Evolutionary conservation across 169 alveolate genomes (phyloP), one percentile per base, ranked within the genome.

Genomic region (Besnoitia besnoiti): DNA sequence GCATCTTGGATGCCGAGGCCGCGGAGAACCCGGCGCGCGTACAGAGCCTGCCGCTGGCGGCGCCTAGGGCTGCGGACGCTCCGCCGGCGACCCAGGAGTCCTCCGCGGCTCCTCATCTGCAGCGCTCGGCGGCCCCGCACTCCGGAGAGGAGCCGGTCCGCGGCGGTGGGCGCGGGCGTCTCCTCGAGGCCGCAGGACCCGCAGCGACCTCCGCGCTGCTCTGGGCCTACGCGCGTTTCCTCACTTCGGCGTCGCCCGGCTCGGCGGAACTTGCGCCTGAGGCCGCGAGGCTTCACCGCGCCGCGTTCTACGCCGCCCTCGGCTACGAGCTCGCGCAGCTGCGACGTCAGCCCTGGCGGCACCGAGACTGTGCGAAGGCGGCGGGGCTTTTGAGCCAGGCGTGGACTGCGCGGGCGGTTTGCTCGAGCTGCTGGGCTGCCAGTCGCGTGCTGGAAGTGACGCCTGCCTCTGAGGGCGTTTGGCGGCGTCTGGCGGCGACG

Each of bases 371-470:
- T 21, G 30, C 67, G 67, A 55, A 19, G 67, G 24, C 67, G 24
- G 24, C 55, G 24, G 67, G 67, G n/a, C n/a, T n/a, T n/a, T n/a
- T n/a, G 67, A 55, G 24, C 12, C 33, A 3, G 30, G 67, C 67
- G 12, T 55, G 67, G 67, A n/a, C 12, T 1, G 24, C 12, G 33
- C 67, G 67, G 67, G 12, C 67, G n/a, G 24, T 55, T n/a, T 55
- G 67, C 67, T 19, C 67, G 7, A 16, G 67, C 67, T 55, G 67
- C 27, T 73, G 82, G 82, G 82, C 82, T 1, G 82, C 82, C 27
- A 35, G 47, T n/a, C 39, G 82, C 39, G 82, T 73, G 30, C 24
- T 35, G n/a, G 82, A 73, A n/a, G 82, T 73, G 44, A 73, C 82
- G 46, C 82, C 82, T n/a, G 47, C 8, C 46, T n/a, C 39, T 42